Evolutionary conservation across 1,284 basidiomycete species (phyloP), one percentile per base, ranked within the genome.

Genomic region (Boletus hoseneyae): DNA sequence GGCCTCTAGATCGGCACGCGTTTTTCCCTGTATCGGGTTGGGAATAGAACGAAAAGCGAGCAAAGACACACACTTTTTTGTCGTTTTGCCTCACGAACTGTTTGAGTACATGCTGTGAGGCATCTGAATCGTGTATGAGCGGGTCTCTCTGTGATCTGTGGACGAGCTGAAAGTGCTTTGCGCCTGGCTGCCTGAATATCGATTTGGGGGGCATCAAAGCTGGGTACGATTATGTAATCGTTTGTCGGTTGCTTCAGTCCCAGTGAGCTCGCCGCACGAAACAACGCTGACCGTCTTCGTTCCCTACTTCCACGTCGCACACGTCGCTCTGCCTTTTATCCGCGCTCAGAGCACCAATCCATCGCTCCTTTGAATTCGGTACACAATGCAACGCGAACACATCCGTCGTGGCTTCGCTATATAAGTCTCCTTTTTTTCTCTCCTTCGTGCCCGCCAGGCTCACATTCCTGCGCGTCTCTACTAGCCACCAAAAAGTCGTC

Each of bases 121-220:
- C 93, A 52, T 95, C 92, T 3, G 92, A 85, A 61, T 99, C 96
- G 66, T 98, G 87, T 60, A 94, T 92, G 42, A 97, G 82, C 2
- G 97, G 95, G 72, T 99, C 97, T 50, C 96, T 77, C 64, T 95
- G 93, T 10, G 96, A 98, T 54, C 97, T 82, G 69, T 99, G 94
- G 23, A 99, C 95, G 43, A 99, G 88, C 75, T 98, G 93, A 62
- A 95, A 98, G 70, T 97, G 93, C 66, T 90, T 85, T 49, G 89
- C 84, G 6, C 90, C 88, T 10, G 93, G 89, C 60, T 86, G 85
- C 57, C 93, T 86, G 74, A 91, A 99, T 62, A 94, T 84, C 25
- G 93, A 96, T 70, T 85, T 90, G 57, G 74, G 72, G 45, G 85
- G 74, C 85, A 87, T 87, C 12, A 48, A 5, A 16, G 16, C 30